Conservation (phyloP, 2,329 filamentous ascomycete genomes). For the Lasiodiplodia sp. region DNA sequence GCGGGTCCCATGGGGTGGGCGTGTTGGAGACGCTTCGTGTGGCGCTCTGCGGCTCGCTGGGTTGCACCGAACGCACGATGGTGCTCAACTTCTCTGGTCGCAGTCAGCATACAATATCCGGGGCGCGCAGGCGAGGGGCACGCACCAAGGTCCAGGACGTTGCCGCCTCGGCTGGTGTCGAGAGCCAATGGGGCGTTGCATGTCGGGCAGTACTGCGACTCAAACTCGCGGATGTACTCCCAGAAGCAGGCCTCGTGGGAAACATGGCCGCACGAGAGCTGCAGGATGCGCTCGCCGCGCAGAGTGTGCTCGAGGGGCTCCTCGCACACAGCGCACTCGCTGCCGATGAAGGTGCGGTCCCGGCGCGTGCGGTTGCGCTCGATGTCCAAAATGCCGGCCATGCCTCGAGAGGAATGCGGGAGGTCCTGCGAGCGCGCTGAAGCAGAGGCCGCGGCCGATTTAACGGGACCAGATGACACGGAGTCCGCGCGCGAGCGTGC, state of each 20-base stretch:
- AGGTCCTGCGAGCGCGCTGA: slow-evolving; percentile 28
- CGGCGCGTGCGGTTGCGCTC: slow-evolving; percentile 81
- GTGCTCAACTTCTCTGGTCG: slow-evolving; percentile 88
- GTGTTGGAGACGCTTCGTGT: slow-evolving; percentile 51
- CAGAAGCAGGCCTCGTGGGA: slow-evolving; percentile 99
- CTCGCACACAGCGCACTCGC: slow-evolving; percentile 94
- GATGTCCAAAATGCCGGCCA: slow-evolving; percentile 73
- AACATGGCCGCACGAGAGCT: slow-evolving; percentile 96
- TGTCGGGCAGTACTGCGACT: slow-evolving; percentile 91
- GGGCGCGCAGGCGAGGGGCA: slow-evolving; percentile 33
- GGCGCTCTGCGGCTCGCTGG: slow-evolving; percentile 23
- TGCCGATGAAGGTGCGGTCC: slow-evolving; percentile 94
- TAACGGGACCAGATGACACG: slow-evolving; percentile 28
- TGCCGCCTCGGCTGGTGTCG: slow-evolving; percentile 91
- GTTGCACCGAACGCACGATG: slow-evolving; percentile 83
- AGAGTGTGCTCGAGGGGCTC: slow-evolving; percentile 96
- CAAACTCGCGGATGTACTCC: slow-evolving; percentile 94
- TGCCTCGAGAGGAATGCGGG: slow-evolving; percentile 47
- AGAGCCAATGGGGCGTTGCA: slow-evolving; percentile 91
- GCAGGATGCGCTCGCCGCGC: slow-evolving; percentile 89
- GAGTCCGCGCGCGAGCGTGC: slow-evolving; percentile 26
- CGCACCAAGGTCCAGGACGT: slow-evolving; percentile 88
- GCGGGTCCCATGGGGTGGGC: slow-evolving; percentile 71
- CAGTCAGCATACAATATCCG: slow-evolving; percentile 39
- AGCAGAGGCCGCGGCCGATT: slow-evolving; percentile 21